These are phyloP conservation scores for Geotrichum reessii DNA, from an alignment of 1,139 yeast species.

Conservation along the genomic window DNA sequence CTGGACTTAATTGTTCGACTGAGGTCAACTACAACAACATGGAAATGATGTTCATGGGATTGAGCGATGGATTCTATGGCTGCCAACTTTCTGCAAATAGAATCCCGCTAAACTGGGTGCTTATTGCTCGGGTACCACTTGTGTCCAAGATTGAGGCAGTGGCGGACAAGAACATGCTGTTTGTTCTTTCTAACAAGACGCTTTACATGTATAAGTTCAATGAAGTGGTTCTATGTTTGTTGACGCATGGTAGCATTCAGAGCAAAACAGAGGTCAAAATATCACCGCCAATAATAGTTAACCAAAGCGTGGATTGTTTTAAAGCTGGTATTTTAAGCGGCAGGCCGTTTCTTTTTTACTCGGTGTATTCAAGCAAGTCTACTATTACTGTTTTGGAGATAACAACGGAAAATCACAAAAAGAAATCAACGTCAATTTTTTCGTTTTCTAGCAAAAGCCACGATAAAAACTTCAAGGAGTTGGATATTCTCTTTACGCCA, in stretches of 20 bases:
- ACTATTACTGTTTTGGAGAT: constrained; percentile 13
- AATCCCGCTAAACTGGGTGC: constrained; percentile 13
- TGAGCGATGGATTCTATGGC: constrained; percentile 11
- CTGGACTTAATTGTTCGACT: constrained; percentile 10
- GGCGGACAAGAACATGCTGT: constrained; percentile 13
- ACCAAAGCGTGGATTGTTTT: constrained; percentile 15
- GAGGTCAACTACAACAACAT: constrained; percentile 8
- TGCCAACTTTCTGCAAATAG: constrained; percentile 8
- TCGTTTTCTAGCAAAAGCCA: constrained; percentile 5
- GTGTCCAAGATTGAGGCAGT: constrained; percentile 16
- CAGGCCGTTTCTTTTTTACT: constrained; percentile 13
- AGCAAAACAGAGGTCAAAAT: constrained; percentile 9
- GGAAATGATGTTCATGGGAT: constrained; percentile 12
- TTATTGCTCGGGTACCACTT: constrained; percentile 1
- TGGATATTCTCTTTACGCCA: constrained; percentile 15
- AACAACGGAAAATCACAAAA: constrained; percentile 4
- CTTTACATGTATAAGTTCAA: constrained; percentile 12
- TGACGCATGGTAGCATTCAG: constrained; percentile 10
- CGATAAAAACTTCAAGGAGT: constrained; percentile 9
- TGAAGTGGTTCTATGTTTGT: constrained; percentile 7
- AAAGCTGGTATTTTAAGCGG: constrained; percentile 12
- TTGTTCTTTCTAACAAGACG: constrained; percentile 7
- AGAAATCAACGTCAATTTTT: constrained; percentile 8
- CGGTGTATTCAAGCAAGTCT: constrained; percentile 10
- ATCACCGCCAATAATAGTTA: constrained; percentile 10